Evolutionary conservation across 768 basidiomycete species (phyloP).

Genomic region (Mycena leptocephala): DNA sequence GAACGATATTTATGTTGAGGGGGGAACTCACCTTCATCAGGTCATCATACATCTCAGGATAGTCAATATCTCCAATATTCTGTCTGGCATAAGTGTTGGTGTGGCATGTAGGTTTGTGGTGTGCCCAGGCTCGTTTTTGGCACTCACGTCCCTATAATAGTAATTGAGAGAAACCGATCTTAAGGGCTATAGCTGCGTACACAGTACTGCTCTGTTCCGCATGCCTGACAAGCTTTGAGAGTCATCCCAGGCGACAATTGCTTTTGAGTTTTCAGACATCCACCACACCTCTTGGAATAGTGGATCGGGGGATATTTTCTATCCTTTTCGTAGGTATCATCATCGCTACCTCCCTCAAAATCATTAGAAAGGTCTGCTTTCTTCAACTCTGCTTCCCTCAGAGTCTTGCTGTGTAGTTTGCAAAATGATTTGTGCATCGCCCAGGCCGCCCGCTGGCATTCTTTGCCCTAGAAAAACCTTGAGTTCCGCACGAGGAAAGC

Average conservation of each 20-base stretch:
- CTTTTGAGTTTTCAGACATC: neutral
- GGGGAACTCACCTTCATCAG: neutral
- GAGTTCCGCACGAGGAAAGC: neutral
- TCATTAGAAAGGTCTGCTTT: neutral
- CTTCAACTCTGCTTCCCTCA: neutral
- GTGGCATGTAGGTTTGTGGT: neutral
- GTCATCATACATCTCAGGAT: neutral
- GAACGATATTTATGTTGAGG: no score
- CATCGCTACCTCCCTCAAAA: neutral
- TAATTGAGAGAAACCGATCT: neutral
- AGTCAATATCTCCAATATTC: neutral
- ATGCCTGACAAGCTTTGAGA: neutral
- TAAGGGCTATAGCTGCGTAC: neutral
- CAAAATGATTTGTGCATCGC: neutral
- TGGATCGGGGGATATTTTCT: neutral
- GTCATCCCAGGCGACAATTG: neutral
- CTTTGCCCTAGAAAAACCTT: neutral
- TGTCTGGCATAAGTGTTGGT: neutral
- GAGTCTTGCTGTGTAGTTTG: neutral
- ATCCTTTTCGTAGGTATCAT: neutral
- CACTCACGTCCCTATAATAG: neutral
- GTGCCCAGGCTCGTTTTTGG: neutral
- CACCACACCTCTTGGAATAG: neutral
- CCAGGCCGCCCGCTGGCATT: conserved; percentile 4
- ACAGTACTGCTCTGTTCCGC: neutral